Evolutionary conservation across 257 asterid species (phyloP).

Genomic region (Leonotis leonurus): DNA sequence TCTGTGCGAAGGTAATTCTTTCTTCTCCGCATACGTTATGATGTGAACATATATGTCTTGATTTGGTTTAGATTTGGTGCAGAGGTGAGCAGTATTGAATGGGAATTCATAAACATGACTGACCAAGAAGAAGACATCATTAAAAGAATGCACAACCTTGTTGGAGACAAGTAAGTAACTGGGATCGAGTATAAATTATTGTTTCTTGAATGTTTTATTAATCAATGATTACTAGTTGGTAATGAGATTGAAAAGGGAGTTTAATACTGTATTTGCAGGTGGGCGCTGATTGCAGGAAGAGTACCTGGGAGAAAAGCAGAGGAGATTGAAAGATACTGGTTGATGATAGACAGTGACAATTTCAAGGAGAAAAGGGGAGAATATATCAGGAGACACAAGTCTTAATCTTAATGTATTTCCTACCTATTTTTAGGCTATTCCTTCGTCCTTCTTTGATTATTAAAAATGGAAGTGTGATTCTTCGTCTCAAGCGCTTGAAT

Average conservation of each 20-base stretch:
- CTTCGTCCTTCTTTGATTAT: neutral
- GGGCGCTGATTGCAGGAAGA: constrained; percentile 71
- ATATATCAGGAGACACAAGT: neutral
- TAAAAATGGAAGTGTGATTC: neutral
- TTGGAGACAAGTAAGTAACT: constrained; percentile 58
- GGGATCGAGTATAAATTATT: too few species aligned
- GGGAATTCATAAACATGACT: constrained; percentile 58
- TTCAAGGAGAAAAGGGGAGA: constrained; percentile 22
- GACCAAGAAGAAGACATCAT: constrained; percentile 67
- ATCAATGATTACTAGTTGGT: neutral
- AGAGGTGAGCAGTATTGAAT: constrained; percentile 69
- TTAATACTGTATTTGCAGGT: constrained; percentile 21
- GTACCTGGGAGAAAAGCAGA: constrained; percentile 63
- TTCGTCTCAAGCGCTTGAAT: neutral
- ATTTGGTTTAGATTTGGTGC: neutral
- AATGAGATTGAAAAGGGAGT: neutral
- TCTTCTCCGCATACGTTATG: neutral
- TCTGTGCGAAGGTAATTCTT: constrained; percentile 15
- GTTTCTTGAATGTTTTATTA: too few species aligned
- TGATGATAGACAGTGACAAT: constrained; percentile 44
- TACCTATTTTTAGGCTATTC: neutral
- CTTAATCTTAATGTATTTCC: neutral
- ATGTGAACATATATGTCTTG: too few species aligned
- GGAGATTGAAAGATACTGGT: constrained; percentile 72
- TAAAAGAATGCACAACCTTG: constrained; percentile 67